Conservation (phyloP, 2,329 filamentous ascomycete species). For the Didymella pinodella region DNA sequence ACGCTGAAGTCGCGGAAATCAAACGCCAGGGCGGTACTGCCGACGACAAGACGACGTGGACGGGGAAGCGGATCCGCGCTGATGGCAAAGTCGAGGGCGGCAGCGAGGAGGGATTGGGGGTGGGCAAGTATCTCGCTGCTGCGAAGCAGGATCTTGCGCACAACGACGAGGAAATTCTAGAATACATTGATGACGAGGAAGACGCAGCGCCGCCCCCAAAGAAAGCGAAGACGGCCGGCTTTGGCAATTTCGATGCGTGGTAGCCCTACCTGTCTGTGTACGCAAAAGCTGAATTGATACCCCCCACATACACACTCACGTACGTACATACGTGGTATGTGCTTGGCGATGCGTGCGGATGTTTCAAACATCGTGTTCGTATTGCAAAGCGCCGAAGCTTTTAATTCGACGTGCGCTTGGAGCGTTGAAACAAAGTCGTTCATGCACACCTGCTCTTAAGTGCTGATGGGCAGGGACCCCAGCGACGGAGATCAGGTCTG, state of each 20-base stretch:
- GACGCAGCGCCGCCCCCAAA: conserved; percentile 73
- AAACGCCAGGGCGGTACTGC: conserved; percentile 74
- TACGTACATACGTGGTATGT: no score
- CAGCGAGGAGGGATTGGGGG: conserved; percentile 62
- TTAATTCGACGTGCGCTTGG: background rate
- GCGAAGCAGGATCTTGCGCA: conserved; percentile 52
- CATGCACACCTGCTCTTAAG: background rate
- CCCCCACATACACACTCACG: conserved; percentile 4
- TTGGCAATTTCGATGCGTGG: conserved; percentile 96
- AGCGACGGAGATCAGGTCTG: no score
- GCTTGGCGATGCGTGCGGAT: background rate
- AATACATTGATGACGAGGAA: conserved; percentile 70
- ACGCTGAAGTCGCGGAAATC: conserved; percentile 70
- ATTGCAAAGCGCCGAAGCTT: background rate
- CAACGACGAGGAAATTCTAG: conserved; percentile 66
- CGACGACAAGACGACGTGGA: conserved; percentile 94
- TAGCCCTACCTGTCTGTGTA: conserved; percentile 48
- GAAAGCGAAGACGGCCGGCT: conserved; percentile 78
- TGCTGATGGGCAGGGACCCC: no score
- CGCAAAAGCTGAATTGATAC: conserved; percentile 21
- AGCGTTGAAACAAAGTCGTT: background rate
- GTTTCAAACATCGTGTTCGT: background rate
- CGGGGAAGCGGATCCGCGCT: conserved; percentile 83
- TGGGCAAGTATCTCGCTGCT: conserved; percentile 85
- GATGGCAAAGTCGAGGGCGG: conserved; percentile 66